A percentile compares a stretch with the other conserved stretches of the same genome.
Conservation (phyloP, 2,329 filamentous ascomycete species). For the Botrytis hyacinthi region DNA sequence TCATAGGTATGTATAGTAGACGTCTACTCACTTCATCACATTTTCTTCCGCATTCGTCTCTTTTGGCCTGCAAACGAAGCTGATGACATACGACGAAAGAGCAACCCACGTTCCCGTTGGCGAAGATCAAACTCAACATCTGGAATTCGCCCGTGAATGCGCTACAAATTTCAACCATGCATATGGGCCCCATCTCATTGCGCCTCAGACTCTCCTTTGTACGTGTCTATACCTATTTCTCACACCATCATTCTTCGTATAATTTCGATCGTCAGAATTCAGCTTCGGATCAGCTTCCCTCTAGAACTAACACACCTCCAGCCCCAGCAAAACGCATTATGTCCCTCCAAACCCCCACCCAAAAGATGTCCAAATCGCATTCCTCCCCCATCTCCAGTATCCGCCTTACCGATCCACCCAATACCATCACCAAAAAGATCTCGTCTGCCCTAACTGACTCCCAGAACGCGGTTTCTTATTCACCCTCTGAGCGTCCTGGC, state of each 20-base stretch:
- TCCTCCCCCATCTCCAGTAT: constrained; percentile 71
- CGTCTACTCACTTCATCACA: not conserved
- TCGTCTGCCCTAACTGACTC: constrained; percentile 76
- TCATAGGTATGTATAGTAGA: constrained; percentile 56
- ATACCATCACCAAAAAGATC: constrained; percentile 67
- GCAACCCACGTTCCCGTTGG: constrained; percentile 95
- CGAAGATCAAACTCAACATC: constrained; percentile 90
- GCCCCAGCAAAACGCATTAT: constrained; percentile 76
- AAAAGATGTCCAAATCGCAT: constrained; percentile 96
- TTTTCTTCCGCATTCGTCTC: constrained; percentile 7
- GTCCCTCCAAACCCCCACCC: constrained; percentile 73
- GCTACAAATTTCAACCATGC: constrained; percentile 82
- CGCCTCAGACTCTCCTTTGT: constrained; percentile 73
- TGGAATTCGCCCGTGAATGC: constrained; percentile 87
- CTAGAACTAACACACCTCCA: constrained; percentile 22
- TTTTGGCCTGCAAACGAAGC: not conserved
- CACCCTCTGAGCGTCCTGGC: constrained; percentile 67
- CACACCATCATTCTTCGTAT: not conserved
- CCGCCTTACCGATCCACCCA: constrained; percentile 69
- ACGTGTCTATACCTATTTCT: constrained; percentile 30
- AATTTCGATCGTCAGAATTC: not conserved
- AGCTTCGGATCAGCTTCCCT: not conserved
- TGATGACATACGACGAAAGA: constrained; percentile 42
- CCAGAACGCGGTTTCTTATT: constrained; percentile 64
- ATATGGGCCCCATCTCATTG: constrained; percentile 61